phyloP scores from a whole-genome alignment of 1,284 basidiomycete genomes.

The Moniliella sp. region DNA sequence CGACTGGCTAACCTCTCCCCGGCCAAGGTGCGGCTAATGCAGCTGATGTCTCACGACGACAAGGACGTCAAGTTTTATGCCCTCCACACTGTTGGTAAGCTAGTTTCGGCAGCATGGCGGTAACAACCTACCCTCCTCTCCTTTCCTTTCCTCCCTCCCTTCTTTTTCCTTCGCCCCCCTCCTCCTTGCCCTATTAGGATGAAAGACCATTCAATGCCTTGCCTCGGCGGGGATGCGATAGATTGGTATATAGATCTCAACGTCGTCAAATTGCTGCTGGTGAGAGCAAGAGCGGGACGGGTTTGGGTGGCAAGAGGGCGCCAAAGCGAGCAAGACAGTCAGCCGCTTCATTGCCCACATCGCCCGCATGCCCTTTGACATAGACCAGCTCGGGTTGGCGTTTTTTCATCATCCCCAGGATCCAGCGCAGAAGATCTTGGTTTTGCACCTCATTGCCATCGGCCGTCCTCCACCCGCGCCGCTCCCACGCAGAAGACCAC shows the following conservation, averaged over 20 bases:
- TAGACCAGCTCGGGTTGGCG: slow-evolving; percentile 39
- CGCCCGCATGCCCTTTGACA: slow-evolving; percentile 51
- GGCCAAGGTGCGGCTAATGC: slow-evolving; percentile 75
- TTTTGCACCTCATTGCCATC: slow-evolving; percentile 46
- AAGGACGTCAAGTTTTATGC: slow-evolving; percentile 77
- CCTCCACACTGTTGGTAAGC: slow-evolving; percentile 35
- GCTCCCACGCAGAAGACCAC: slow-evolving; percentile 48
- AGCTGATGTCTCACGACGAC: slow-evolving; percentile 71
- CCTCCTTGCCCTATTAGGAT: no score
- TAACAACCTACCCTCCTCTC: no score
- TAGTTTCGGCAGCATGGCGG: slow-evolving; percentile 24
- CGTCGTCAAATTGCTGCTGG: no score
- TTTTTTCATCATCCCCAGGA: slow-evolving; percentile 31
- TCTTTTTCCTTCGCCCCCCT: no score
- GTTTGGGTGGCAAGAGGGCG: no score
- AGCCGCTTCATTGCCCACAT: slow-evolving; percentile 55
- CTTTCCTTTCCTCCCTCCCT: no score
- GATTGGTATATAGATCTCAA: no score
- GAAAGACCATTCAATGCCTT: no score
- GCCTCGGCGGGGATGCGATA: no score
- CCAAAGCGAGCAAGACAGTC: no score
- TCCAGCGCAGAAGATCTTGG: slow-evolving; percentile 42
- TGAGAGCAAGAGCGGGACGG: no score
- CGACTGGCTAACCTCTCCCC: slow-evolving; percentile 57
- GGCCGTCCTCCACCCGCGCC: slow-evolving; percentile 40